Evolutionary conservation across 1,284 basidiomycete species (phyloP).

Genomic region (Porodaedalea pini): DNA sequence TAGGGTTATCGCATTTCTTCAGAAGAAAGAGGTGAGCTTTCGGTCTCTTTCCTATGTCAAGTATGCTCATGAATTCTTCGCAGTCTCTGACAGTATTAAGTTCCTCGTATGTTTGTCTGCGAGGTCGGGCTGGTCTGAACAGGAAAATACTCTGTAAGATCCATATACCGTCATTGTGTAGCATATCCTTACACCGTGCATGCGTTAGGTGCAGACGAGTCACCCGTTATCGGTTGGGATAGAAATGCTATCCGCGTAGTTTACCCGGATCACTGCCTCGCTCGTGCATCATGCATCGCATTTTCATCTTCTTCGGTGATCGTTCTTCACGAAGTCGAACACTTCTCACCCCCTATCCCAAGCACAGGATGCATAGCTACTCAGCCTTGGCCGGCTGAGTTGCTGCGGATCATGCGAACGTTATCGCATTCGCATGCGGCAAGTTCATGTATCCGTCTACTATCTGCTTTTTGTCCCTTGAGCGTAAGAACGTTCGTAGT

Average conservation of each 20-base stretch:
- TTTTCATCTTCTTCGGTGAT: background rate
- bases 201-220: background rate
- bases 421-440: background rate
- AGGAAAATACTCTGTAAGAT: background rate
- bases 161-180: no score
- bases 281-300: background rate
- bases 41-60: background rate
- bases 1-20: background rate
- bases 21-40: background rate
- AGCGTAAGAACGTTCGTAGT: no score
- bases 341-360: background rate
- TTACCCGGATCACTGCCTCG: background rate
- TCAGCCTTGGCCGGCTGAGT: background rate
- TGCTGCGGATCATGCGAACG: background rate
- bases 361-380: background rate
- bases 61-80: background rate
- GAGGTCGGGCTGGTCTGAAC: slow-evolving; percentile 4
- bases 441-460: background rate
- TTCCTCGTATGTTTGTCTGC: slow-evolving; percentile 7
- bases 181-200: no score
- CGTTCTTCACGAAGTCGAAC: background rate
- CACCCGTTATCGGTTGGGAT: background rate
- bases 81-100: background rate
- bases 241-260: background rate
- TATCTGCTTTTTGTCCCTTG: no score